phyloP scores from a whole-genome alignment of 2,329 filamentous ascomycete genomes.

The Phialophora macrospora region DNA sequence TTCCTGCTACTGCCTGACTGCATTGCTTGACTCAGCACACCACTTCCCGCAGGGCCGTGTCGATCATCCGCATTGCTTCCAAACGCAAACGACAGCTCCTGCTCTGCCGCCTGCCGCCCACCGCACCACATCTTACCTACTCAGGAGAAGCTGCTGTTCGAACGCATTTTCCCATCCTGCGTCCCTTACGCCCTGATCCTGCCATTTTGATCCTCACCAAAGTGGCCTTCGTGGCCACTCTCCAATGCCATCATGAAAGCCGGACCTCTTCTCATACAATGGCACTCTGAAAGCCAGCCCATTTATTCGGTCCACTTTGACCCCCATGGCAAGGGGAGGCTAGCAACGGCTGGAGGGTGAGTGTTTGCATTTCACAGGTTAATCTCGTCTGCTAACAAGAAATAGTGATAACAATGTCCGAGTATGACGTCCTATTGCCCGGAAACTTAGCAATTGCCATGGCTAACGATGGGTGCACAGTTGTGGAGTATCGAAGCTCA shows the following conservation, averaged over 20 bases:
- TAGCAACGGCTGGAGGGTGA: conserved; percentile 86
- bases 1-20: conserved; percentile 4
- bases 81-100: conserved; percentile 21
- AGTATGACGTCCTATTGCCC: conserved; percentile 58
- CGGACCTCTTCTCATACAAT: conserved; percentile 93
- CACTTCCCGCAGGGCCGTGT: conserved; percentile 19
- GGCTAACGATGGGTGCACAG: conserved; percentile 56
- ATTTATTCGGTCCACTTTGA: conserved; percentile 99
- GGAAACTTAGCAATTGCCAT: conserved; percentile 32
- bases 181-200: conserved; percentile 4
- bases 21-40: conserved; percentile 29
- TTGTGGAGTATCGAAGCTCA: conserved; percentile 88
- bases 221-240: conserved; percentile 29
- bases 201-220: conserved; percentile 28
- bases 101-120: conserved; percentile 18
- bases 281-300: conserved; percentile 96
- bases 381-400: conserved; percentile 22
- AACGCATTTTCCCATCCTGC: neutral
- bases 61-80: conserved; percentile 18
- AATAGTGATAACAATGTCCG: conserved; percentile 85
- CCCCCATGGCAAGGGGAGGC: conserved; percentile 82
- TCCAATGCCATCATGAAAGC: conserved; percentile 75
- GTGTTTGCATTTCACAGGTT: conserved; percentile 35
- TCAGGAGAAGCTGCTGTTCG: neutral
- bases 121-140: conserved; percentile 17